Conservation (phyloP, 208 protist genomes). For the Acanthamoeba royreba region DNA sequence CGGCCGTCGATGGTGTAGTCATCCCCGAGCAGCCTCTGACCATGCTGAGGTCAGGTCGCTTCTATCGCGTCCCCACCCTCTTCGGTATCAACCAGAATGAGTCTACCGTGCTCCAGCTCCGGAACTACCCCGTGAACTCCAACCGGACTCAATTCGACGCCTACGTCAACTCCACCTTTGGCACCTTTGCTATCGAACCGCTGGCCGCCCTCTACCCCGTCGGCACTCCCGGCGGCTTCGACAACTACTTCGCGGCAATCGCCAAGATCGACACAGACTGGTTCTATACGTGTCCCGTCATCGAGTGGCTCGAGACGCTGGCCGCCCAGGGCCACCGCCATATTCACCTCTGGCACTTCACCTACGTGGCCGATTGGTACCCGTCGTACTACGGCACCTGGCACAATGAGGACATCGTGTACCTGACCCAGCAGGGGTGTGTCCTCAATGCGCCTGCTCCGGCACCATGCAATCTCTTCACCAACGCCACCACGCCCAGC, state of each 20-base stretch:
- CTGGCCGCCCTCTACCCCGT: neutral
- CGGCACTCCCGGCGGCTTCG: neutral
- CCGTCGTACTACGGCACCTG: neutral
- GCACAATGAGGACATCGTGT: neutral
- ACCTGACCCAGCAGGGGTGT: neutral
- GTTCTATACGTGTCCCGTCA: neutral
- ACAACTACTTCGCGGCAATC: neutral
- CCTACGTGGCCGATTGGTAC: conserved; percentile 1
- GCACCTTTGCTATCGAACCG: neutral
- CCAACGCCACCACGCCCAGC: neutral
- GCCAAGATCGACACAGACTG: neutral
- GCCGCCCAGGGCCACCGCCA: neutral
- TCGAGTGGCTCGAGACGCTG: neutral
- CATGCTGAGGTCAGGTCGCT: neutral
- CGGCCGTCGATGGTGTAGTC: neutral
- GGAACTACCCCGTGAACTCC: neutral
- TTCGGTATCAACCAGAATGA: neutral
- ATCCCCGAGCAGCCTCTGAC: neutral
- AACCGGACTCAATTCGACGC: neutral
- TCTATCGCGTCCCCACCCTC: neutral
- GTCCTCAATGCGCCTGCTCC: neutral
- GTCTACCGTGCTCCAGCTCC: neutral
- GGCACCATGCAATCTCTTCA: neutral
- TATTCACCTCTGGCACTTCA: neutral
- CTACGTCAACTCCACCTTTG: too few species aligned